Conservation (phyloP, 164 flowering plant species). For the Aristolochia fimbriata region DNA sequence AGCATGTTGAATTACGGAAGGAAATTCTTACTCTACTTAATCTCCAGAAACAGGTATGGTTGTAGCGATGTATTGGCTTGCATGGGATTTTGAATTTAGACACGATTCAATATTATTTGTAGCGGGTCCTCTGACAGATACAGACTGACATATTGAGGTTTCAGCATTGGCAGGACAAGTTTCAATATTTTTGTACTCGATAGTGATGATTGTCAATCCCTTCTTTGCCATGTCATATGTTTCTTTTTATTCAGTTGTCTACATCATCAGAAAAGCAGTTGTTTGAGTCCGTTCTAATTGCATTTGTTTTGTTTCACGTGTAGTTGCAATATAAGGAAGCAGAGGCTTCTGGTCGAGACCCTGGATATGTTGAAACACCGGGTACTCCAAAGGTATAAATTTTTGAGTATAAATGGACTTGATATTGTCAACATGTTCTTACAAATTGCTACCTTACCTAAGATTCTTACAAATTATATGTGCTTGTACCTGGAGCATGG, state of each 20-base stretch:
- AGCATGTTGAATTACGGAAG: conserved; percentile 87
- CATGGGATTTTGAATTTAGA: no score
- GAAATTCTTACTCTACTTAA: conserved; percentile 79
- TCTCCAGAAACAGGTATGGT: conserved; percentile 86
- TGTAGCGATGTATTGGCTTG: no score
- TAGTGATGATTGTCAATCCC: background rate
- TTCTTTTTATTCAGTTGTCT: background rate
- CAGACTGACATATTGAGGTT: no score
- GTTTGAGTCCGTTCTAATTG: background rate
- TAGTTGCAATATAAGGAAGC: conserved; percentile 90
- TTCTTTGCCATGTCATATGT: background rate
- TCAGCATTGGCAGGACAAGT: no score
- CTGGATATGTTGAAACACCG: conserved; percentile 61
- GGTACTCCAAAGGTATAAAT: conserved; percentile 78
- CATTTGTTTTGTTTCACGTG: conserved; percentile 2
- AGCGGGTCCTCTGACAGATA: no score
- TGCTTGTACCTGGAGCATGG: background rate
- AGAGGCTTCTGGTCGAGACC: conserved; percentile 75
- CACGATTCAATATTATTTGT: no score
- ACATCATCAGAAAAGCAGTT: background rate
- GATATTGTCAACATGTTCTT: background rate
- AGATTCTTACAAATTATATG: no score
- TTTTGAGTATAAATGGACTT: no score
- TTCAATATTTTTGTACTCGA: no score
- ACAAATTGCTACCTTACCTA: background rate